phyloP scores from a whole-genome alignment of 2,329 filamentous ascomycete species.

The Didymella pomorum region DNA sequence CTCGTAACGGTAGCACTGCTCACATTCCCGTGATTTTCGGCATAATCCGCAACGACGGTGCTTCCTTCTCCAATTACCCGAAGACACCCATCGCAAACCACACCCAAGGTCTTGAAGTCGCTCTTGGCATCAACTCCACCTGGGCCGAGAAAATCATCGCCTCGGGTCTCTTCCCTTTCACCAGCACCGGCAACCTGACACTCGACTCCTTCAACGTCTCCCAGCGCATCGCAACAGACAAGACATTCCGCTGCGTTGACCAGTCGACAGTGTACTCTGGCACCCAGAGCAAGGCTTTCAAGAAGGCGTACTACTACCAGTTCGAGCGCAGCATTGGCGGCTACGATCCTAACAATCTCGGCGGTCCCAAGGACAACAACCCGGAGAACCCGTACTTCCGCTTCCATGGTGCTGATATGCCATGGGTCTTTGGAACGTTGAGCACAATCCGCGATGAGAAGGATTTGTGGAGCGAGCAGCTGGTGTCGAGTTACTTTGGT shows the following conservation, averaged over 20 bases:
- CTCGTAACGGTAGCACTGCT: constrained; percentile 55
- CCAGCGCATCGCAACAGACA: constrained; percentile 65
- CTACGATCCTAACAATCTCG: constrained; percentile 62
- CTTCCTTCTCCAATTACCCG: constrained; percentile 62
- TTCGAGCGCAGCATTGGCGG: constrained; percentile 65
- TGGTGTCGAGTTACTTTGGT: constrained; percentile 59
- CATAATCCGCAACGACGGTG: constrained; percentile 63
- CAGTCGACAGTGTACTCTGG: constrained; percentile 65
- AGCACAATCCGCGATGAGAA: constrained; percentile 59
- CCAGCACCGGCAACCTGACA: constrained; percentile 59
- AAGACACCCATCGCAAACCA: constrained; percentile 53
- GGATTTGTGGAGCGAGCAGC: constrained; percentile 58
- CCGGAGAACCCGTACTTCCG: constrained; percentile 63
- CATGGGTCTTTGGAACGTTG: constrained; percentile 63
- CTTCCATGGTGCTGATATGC: constrained; percentile 64
- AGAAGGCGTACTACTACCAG: constrained; percentile 66
- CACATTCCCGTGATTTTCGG: constrained; percentile 66
- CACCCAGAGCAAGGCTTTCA: constrained; percentile 56
- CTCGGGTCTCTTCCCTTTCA: constrained; percentile 60
- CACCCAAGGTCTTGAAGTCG: constrained; percentile 54
- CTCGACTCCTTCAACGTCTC: constrained; percentile 65
- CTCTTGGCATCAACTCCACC: constrained; percentile 57
- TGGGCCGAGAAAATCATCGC: constrained; percentile 47
- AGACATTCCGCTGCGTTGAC: constrained; percentile 66
- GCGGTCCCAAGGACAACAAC: constrained; percentile 59